Conservation (phyloP, 148 eudicot genomes). For the Bassia scoparia region DNA sequence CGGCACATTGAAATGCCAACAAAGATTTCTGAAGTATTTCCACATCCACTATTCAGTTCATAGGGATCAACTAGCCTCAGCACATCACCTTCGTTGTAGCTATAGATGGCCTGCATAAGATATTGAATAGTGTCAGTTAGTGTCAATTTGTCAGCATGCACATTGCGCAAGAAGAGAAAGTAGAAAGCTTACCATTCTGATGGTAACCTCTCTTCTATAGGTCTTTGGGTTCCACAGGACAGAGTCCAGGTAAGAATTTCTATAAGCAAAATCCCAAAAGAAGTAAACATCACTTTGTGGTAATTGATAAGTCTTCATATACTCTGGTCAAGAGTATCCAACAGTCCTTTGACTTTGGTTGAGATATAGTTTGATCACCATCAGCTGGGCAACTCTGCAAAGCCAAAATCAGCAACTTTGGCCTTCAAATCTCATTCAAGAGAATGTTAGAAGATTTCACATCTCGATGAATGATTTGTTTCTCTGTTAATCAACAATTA, state of each 20-base stretch:
- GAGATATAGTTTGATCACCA: slow-evolving; percentile 65
- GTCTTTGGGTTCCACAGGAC: slow-evolving; percentile 79
- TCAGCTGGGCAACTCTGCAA: slow-evolving; percentile 75
- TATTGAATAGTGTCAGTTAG: background rate
- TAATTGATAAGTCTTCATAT: slow-evolving; percentile 93
- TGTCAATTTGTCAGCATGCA: background rate
- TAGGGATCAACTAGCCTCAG: slow-evolving; percentile 57
- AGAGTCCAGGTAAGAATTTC: slow-evolving; percentile 91
- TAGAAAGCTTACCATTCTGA: slow-evolving; percentile 91
- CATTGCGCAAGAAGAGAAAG: too few relatives aligned
- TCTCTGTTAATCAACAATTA: slow-evolving; percentile 45
- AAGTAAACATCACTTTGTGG: slow-evolving; percentile 90
- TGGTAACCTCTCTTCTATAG: slow-evolving; percentile 62
- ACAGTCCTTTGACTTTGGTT: slow-evolving; percentile 96
- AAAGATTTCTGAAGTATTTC: slow-evolving; percentile 58
- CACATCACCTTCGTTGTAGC: slow-evolving; percentile 55
- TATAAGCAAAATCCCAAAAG: slow-evolving; percentile 71
- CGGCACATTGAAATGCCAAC: slow-evolving; percentile 80
- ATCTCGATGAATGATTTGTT: slow-evolving; percentile 92
- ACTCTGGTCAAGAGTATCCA: slow-evolving; percentile 96
- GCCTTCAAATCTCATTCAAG: slow-evolving; percentile 72
- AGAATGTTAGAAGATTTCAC: slow-evolving; percentile 97
- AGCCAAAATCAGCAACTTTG: slow-evolving; percentile 98
- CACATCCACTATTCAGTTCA: slow-evolving; percentile 53
- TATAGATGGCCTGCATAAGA: slow-evolving; percentile 57